Evolutionary conservation across 1,139 yeast genomes (phyloP).

Genomic region (Yamadazyma taylorii): DNA sequence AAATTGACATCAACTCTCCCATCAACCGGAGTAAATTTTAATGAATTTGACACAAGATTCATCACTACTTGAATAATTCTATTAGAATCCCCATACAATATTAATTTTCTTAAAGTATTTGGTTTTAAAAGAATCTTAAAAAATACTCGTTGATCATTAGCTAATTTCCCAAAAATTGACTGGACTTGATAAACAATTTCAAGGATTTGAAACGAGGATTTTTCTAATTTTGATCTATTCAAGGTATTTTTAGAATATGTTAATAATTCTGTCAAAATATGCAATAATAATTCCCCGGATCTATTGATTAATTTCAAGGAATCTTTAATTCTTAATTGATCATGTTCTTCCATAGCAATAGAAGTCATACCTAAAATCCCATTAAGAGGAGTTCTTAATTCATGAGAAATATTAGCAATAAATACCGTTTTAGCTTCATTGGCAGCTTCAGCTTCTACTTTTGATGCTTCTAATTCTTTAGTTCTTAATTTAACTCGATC

Average conservation of each 20-base stretch:
- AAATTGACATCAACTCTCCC: conserved; percentile 75
- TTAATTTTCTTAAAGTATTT: conserved; percentile 57
- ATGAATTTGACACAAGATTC: conserved; percentile 83
- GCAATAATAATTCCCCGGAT: conserved; percentile 83
- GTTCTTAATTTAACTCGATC: conserved; percentile 90
- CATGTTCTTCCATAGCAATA: conserved; percentile 84
- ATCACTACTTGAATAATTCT: conserved; percentile 83
- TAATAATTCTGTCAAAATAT: conserved; percentile 82
- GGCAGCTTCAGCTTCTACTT: conserved; percentile 88
- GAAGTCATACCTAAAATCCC: conserved; percentile 97
- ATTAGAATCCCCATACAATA: conserved; percentile 81
- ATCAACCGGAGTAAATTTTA: conserved; percentile 86
- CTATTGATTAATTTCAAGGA: conserved; percentile 73
- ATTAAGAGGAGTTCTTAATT: conserved; percentile 89
- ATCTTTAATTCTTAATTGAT: conserved; percentile 62
- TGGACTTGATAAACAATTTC: conserved; percentile 82
- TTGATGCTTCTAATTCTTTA: conserved; percentile 83
- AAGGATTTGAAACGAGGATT: conserved; percentile 69
- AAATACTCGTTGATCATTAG: conserved; percentile 72
- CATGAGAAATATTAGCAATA: conserved; percentile 95
- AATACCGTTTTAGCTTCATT: conserved; percentile 93
- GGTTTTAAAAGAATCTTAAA: conserved; percentile 60
- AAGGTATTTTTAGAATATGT: conserved; percentile 91
- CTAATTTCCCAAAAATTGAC: conserved; percentile 85
- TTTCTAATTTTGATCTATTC: conserved; percentile 80